Base-by-base conservation (phyloP, 148 eudicot species). In the Pharnaceum exiguum region DNA sequence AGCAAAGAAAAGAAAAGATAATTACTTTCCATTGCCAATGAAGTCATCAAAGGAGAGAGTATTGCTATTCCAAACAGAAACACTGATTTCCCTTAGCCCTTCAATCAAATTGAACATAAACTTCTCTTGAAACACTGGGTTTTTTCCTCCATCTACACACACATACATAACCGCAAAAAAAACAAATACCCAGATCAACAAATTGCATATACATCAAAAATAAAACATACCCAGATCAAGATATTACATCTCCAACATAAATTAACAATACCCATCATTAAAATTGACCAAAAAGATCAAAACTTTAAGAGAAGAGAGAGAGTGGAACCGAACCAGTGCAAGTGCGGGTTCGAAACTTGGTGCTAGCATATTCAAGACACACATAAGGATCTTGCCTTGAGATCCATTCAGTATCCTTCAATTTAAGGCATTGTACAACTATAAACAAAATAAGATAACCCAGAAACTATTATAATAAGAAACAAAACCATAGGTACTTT, bases 1-100 rank as follows among this genome's bases (percentile, higher is more conserved):
- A 48, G 18, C 3, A 22, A 16, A 51, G 25, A 25, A 27, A 45
- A 46, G 27, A 18, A 10, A 25, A 55, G 61, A 30, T 15, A 44
- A 62, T 77, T 79, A 93, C 99, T 75, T 85, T 88, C 95, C 96
- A 16, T 82, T 79, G 60, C 99, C 99, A n/a, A 93, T 88, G 67
- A 76, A 82, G 64, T 85, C 96, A 31, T 93, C 96, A 28, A 33
- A 60, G 31, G 81, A 71, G 45, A 93, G 19, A 7, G 89, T 83
- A 72, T 93, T 88, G 82, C 96, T 93, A 62, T 93, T 93, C 89
- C 87, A 85, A 9, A 93, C 96, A 12, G 60, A 69, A 51, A 83
- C 78, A 53, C 60, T 70, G 29, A 93, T 47, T 65, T 88, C 95
- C 33, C 89, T 72, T 35, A 85, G 58, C 28, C 99, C 99, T 69